Conservation (phyloP, 1,284 basidiomycete genomes). For the Ganoderma boninense region DNA sequence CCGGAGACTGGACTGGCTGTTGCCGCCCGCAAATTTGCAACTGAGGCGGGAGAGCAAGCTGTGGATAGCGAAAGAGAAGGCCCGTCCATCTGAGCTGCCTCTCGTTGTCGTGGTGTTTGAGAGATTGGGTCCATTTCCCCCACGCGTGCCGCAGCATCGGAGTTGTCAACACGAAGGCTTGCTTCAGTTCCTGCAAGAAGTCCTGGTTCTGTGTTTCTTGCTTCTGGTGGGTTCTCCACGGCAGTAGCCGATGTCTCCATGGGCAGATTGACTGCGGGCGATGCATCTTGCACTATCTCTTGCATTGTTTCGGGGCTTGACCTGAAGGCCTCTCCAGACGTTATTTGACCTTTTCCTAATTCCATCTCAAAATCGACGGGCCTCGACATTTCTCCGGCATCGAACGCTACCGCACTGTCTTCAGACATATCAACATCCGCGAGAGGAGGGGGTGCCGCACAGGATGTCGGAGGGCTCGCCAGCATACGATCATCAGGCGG, state of each 20-base stretch:
- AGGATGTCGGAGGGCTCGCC: not conserved
- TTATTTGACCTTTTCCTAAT: not conserved
- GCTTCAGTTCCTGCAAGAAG: not conserved
- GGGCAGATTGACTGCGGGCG: not conserved
- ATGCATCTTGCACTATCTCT: not conserved
- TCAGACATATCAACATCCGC: not conserved
- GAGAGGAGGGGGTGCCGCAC: not conserved
- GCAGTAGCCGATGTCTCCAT: not conserved
- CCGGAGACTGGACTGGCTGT: slow-evolving; percentile 28
- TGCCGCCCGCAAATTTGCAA: slow-evolving; percentile 3
- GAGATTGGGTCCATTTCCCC: not conserved
- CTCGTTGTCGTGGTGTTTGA: not conserved
- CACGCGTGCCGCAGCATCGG: not conserved
- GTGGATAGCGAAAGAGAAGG: not conserved
- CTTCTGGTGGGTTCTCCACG: not conserved
- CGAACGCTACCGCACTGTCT: not conserved
- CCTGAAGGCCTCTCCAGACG: not conserved
- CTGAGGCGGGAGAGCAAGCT: not conserved
- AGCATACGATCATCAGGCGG: not conserved
- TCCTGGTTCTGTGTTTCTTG: not conserved
- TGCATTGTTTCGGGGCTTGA: not conserved
- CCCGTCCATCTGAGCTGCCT: not conserved
- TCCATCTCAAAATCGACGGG: not conserved
- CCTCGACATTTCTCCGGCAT: not conserved
- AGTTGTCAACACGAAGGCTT: not conserved